Evolutionary conservation across 2,329 filamentous ascomycete species (phyloP).

Genomic region (Aspergillus luchuensis): DNA sequence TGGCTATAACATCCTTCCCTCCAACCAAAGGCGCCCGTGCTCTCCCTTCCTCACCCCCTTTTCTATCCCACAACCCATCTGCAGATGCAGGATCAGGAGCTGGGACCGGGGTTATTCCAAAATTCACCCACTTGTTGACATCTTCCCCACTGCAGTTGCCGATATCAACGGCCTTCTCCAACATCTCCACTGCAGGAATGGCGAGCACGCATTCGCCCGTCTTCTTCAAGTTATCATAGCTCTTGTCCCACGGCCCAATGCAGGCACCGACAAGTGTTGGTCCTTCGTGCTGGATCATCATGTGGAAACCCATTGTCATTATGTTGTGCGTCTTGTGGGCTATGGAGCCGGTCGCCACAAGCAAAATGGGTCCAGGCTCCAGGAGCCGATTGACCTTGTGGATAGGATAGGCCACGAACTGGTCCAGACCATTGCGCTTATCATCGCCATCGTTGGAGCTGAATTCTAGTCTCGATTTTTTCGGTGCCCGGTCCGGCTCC

Average conservation of each 20-base stretch:
- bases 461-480: not conserved
- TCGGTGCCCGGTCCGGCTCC: not conserved
- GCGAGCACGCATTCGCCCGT: slow-evolving; percentile 9
- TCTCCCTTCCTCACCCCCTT: not conserved
- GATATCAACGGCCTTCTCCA: slow-evolving; percentile 5
- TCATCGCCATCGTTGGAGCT: not conserved
- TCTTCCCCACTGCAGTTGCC: slow-evolving; percentile 9
- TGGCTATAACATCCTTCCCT: slow-evolving; percentile 2
- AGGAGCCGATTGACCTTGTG: slow-evolving; percentile 7
- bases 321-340: slow-evolving; percentile 9
- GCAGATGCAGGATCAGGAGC: not conserved
- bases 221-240: slow-evolving; percentile 3
- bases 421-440: not conserved
- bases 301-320: slow-evolving; percentile 10
- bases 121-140: slow-evolving; percentile 6
- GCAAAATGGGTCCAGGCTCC: slow-evolving; percentile 7
- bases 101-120: not conserved
- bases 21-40: slow-evolving; percentile 6
- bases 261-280: slow-evolving; percentile 9
- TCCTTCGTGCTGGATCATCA: slow-evolving; percentile 8
- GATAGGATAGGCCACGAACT: slow-evolving; percentile 7
- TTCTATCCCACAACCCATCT: not conserved
- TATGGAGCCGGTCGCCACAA: slow-evolving; percentile 2
- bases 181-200: slow-evolving; percentile 5
- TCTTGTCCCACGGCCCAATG: slow-evolving; percentile 10